These are phyloP conservation scores for Aspergillus ostianus DNA, from an alignment of 495 filamentous ascomycete species.

Conservation along the genomic window DNA sequence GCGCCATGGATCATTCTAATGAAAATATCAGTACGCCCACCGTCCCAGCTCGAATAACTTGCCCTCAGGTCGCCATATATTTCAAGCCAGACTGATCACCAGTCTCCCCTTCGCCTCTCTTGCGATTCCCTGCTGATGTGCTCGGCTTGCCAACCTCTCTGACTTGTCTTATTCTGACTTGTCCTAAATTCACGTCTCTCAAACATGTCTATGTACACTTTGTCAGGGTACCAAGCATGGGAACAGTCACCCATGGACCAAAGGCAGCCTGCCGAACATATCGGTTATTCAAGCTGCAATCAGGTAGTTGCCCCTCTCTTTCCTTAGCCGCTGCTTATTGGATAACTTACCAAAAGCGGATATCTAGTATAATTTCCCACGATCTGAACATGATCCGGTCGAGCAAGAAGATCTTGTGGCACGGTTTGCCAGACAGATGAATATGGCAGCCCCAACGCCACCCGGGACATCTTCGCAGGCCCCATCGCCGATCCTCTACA, in stretches of 20 bases:
- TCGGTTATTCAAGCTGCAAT: conserved; percentile 1
- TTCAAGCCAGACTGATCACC: neutral
- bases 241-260: neutral
- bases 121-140: too few species aligned
- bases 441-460: conserved; percentile 21
- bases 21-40: neutral
- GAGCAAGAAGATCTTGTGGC: conserved; percentile 63
- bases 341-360: conserved; percentile 15
- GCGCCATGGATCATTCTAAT: neutral
- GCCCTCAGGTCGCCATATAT: neutral
- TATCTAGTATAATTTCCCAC: conserved; percentile 38
- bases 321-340: neutral
- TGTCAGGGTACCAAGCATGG: neutral
- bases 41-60: neutral
- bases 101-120: too few species aligned
- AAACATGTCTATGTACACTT: neutral
- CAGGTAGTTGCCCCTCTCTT: conserved; percentile 30
- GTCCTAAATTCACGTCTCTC: too few species aligned
- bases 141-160: too few species aligned
- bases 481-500: conserved; percentile 53
- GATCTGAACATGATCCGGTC: conserved; percentile 46
- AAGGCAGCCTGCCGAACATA: neutral
- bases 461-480: neutral
- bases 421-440: conserved; percentile 67
- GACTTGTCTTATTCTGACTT: too few species aligned